Evolutionary conservation across 2,329 filamentous ascomycete species (phyloP).

Genomic region (Hypoxylon sp.): DNA sequence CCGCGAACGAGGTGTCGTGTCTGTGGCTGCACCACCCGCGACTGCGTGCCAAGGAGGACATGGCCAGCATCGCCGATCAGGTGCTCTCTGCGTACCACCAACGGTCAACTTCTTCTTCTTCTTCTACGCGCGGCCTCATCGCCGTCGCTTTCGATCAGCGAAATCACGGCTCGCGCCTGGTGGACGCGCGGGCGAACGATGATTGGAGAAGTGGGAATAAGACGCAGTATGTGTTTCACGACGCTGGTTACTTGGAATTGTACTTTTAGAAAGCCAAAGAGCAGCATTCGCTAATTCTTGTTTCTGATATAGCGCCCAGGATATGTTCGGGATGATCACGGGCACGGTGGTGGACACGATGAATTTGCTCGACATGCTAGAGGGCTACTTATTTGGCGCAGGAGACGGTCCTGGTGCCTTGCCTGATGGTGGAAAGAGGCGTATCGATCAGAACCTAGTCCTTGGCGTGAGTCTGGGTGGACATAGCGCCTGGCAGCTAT

Average conservation of each 20-base stretch:
- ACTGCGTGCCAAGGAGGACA: slow-evolving; percentile 75
- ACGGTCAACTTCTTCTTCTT: slow-evolving; percentile 48
- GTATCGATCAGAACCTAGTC: slow-evolving; percentile 75
- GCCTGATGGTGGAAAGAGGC: slow-evolving; percentile 51
- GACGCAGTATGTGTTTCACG: slow-evolving; percentile 62
- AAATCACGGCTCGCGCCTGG: slow-evolving; percentile 84
- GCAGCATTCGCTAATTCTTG: neutral
- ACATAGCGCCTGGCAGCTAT: slow-evolving; percentile 85
- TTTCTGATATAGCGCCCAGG: slow-evolving; percentile 69
- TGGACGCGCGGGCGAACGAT: slow-evolving; percentile 77
- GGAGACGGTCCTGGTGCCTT: slow-evolving; percentile 45
- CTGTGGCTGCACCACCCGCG: slow-evolving; percentile 95
- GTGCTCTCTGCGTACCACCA: slow-evolving; percentile 77
- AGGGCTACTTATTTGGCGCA: slow-evolving; percentile 76
- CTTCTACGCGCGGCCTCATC: slow-evolving; percentile 69
- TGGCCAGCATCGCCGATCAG: slow-evolving; percentile 79
- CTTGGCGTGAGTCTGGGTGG: slow-evolving; percentile 89
- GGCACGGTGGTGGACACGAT: slow-evolving; percentile 80
- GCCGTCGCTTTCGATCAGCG: slow-evolving; percentile 91
- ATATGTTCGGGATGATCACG: slow-evolving; percentile 87
- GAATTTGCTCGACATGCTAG: slow-evolving; percentile 80
- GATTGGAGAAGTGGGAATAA: slow-evolving; percentile 84
- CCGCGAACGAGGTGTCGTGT: slow-evolving; percentile 72
- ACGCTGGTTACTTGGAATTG: neutral
- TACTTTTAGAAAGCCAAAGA: neutral